Evolutionary conservation across 257 asterid genomes (phyloP).

Genomic region (Lithospermum erythrorhizon): DNA sequence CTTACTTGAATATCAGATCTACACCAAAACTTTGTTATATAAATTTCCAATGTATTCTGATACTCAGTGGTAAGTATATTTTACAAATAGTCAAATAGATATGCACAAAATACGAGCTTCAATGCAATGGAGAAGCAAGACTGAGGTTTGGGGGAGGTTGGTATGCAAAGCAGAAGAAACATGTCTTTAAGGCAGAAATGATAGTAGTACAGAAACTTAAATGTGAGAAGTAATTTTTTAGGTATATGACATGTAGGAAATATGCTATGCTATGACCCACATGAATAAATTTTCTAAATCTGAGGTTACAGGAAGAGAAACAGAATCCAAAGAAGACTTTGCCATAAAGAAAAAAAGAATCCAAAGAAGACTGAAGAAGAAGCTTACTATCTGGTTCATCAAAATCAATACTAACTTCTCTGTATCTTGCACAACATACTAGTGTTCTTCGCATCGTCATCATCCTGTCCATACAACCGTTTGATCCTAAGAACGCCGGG

Average conservation of each 20-base stretch:
- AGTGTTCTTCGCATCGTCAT: conserved; percentile 56
- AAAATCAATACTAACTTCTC: conserved; percentile 57
- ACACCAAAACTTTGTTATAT: no score
- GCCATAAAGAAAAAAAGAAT: not conserved
- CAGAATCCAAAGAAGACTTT: not conserved
- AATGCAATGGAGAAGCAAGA: no score
- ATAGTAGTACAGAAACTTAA: no score
- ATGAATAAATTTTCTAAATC: not conserved
- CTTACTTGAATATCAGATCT: no score
- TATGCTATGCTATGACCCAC: not conserved
- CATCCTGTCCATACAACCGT: conserved; percentile 7
- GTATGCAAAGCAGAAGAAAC: no score
- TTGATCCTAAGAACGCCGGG: not conserved
- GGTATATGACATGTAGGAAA: not conserved
- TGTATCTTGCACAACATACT: conserved; percentile 59
- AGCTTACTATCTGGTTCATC: conserved; percentile 64
- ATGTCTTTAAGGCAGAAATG: no score
- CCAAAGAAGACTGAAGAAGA: conserved; percentile 1
- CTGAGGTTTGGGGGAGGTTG: no score
- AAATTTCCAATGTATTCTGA: not conserved
- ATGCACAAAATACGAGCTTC: no score
- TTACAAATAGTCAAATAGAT: no score
- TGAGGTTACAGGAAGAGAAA: not conserved
- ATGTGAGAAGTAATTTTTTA: no score
- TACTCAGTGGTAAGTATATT: no score